Base-by-base conservation (phyloP, 305 asterid genomes). In the Rubia tinctorum region DNA sequence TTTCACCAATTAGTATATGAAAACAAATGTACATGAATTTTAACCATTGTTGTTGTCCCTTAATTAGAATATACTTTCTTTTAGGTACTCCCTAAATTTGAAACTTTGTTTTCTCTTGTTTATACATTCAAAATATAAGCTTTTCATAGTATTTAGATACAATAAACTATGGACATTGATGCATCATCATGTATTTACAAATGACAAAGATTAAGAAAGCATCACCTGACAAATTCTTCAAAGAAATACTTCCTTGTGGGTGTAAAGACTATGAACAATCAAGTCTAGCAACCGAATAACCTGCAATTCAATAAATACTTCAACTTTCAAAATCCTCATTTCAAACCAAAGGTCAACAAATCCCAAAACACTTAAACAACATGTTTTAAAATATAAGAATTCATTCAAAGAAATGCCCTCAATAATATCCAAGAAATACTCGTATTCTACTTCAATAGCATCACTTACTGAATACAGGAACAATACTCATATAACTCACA, bases 211-310 rank as follows among this genome's bases (percentile, higher is more conserved):
- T n/a, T n/a, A n/a, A n/a, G n/a, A n/a, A n/a, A n/a, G 61, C 71
- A 80, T 81, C 71, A 92, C 98, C 99, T 95, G 66, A 95, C 99
- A 40, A 95, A 96, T 88, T 95, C 34, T 98, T 60, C 99, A 91
- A 68, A 95, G 97, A 82, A 95, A 95, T 75, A 95, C 96, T 82
- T 95, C 99, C 89, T 95, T 92, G 87, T 95, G 96, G 87, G 96
- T 95, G 87, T 92, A 95, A 68, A 95, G 85, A 74, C 98, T 92
- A 81, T 92, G 98, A 77, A 95, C 98, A 64, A 95, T 95, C 84
- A 95, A 89, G 85, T 95, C 97, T 86, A 95, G 45, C 65, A 95
- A 76, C 44, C 99, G 83, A 82, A 96, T 90, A 75, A 95, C 99
- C 99, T 95, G 91, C 82, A 84, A 80, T 39, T 72, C 67, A 74